Conservation (phyloP, 768 basidiomycete genomes). For the Lentinula detonsa region DNA sequence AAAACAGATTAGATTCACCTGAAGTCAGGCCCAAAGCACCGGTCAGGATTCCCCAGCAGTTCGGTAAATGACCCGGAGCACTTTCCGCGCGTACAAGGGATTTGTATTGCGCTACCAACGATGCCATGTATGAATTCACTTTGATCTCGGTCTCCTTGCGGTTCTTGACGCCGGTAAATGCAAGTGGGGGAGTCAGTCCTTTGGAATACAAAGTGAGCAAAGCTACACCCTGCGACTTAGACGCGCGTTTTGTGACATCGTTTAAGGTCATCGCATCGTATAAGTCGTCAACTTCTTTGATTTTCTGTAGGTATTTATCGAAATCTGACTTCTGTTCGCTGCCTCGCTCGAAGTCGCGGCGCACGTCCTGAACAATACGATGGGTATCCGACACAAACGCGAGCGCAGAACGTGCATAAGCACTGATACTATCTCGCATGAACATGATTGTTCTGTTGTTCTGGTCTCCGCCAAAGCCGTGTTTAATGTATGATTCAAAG, state of each 20-base stretch:
- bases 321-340: slow-evolving; percentile 9
- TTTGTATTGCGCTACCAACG: slow-evolving; percentile 66
- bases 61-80: slow-evolving; percentile 75
- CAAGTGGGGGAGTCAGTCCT: slow-evolving; percentile 50
- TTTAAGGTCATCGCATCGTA: slow-evolving; percentile 88
- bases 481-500: slow-evolving; percentile 83
- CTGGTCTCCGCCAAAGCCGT: slow-evolving; percentile 55
- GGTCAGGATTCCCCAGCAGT: slow-evolving; percentile 88
- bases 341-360: neutral
- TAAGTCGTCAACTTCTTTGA: slow-evolving; percentile 60
- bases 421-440: slow-evolving; percentile 63
- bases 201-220: slow-evolving; percentile 84
- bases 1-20: slow-evolving; percentile 33
- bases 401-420: slow-evolving; percentile 72
- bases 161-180: slow-evolving; percentile 16
- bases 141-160: neutral
- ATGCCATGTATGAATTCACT: slow-evolving; percentile 16
- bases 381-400: slow-evolving; percentile 79
- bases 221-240: slow-evolving; percentile 88
- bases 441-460: slow-evolving; percentile 47
- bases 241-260: slow-evolving; percentile 82
- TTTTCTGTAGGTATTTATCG: slow-evolving; percentile 27
- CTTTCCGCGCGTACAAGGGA: slow-evolving; percentile 56
- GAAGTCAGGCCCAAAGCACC: slow-evolving; percentile 67
- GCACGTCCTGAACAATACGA: slow-evolving; percentile 22